Percentiles rank a stretch among this genome's conserved stretches.
phyloP scores from a whole-genome alignment of 1,284 basidiomycete genomes.

The Laetiporus sulphureus region DNA sequence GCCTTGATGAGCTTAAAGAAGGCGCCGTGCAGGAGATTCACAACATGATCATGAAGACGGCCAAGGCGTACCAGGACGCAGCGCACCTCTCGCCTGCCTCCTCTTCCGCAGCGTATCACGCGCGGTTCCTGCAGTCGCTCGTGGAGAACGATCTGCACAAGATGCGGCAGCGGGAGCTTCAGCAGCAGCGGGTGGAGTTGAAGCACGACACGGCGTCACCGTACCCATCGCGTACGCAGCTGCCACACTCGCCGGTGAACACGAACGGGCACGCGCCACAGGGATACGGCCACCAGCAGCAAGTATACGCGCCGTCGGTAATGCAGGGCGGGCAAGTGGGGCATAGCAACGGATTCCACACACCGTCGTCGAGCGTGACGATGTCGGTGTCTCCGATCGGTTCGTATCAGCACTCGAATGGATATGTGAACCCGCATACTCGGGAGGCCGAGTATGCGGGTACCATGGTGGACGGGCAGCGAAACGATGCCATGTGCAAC shows the following conservation, averaged over 20 bases:
- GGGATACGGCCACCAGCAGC: slow-evolving; percentile 6
- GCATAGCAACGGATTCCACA: slow-evolving; percentile 27
- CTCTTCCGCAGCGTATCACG: slow-evolving; percentile 55
- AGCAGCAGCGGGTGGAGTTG: slow-evolving; percentile 11
- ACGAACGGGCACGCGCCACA: slow-evolving; percentile 1
- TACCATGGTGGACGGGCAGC: slow-evolving; percentile 1
- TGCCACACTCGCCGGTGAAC: neutral
- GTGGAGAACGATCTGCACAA: slow-evolving; percentile 58
- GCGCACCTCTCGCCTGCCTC: slow-evolving; percentile 53
- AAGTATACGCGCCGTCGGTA: slow-evolving; percentile 1
- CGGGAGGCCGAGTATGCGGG: slow-evolving; percentile 8
- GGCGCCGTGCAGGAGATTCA: slow-evolving; percentile 58
- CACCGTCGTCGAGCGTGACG: slow-evolving; percentile 17
- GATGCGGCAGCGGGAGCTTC: slow-evolving; percentile 30
- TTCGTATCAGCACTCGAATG: too few species aligned
- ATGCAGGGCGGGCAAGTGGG: too few species aligned
- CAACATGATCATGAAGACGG: slow-evolving; percentile 53
- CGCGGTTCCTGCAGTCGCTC: slow-evolving; percentile 67
- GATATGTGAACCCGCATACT: slow-evolving; percentile 5
- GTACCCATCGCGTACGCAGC: neutral
- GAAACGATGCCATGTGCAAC: slow-evolving; percentile 1
- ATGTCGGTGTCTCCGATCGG: too few species aligned
- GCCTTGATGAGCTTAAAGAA: slow-evolving; percentile 46
- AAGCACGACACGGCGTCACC: slow-evolving; percentile 1
- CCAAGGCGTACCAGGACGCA: slow-evolving; percentile 69